Conservation (phyloP, 306 rosid species). For the Spatholobus suberectus region DNA sequence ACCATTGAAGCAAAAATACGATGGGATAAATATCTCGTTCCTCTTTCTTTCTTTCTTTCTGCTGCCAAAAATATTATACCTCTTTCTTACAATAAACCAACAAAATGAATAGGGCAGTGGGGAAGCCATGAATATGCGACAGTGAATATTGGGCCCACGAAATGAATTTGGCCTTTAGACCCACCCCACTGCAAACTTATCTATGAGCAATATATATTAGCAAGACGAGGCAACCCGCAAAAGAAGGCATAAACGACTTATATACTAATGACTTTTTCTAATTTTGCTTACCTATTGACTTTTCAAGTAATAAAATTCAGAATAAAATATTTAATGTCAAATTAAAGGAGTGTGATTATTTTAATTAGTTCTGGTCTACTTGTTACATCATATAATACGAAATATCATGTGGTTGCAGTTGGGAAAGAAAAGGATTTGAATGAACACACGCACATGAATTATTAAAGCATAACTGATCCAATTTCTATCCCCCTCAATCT, state of each 20-base stretch:
- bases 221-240: constrained; percentile 16
- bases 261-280: background rate
- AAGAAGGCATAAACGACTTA: background rate
- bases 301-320: background rate
- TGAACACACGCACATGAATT: constrained; percentile 29
- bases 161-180: constrained; percentile 45
- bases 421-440: constrained; percentile 47
- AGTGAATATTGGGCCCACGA: constrained; percentile 56
- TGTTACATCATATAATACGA: constrained; percentile 42
- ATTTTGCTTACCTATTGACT: no score
- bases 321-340: constrained; percentile 14
- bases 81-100: constrained; percentile 25
- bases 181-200: constrained; percentile 45
- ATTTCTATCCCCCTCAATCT: constrained; percentile 21
- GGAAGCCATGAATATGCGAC: constrained; percentile 41
- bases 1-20: constrained; percentile 33
- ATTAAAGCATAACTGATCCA: constrained; percentile 35
- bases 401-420: constrained; percentile 61
- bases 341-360: constrained; percentile 36
- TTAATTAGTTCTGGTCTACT: constrained; percentile 33
- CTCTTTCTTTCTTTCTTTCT: constrained; percentile 29
- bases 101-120: constrained; percentile 27
- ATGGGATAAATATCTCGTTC: background rate
- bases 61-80: constrained; percentile 23
- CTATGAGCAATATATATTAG: constrained; percentile 24